Evolutionary conservation across 164 flowering plant species (phyloP), one percentile per base, ranked within the genome.

Genomic region (Aristolochia contorta): DNA sequence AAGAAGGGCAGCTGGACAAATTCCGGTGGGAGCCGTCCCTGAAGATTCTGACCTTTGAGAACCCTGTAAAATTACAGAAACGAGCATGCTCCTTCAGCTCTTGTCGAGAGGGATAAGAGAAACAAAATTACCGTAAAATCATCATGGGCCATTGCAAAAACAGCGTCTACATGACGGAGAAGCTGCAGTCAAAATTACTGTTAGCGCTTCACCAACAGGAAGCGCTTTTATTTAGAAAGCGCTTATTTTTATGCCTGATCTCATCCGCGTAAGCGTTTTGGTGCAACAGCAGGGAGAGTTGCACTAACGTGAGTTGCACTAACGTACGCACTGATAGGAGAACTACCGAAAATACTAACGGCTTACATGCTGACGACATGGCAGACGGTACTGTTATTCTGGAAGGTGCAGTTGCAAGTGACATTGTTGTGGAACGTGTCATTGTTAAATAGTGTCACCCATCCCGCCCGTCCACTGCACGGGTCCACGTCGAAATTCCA

Each of bases 11-110:
- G 96, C 59, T 76, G 76, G 24, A 58, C 72, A 9, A 91, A 69
- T 56, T 81, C 78, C 56, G 77, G 74, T 41, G 96, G 91, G 55
- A 88, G 88, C 51, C 71, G 59, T 2, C 96, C 96, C 12, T 82
- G 82, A 41, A 88, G 87, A 72, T 62, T 71, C 61, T 71, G 68
- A 48, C 37, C 18, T 19, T 59, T 67, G 33, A 71, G 65, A 15
- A 52, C 21, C 21, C 65, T 62, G 59, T 18, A 32, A 56, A 19
- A 19, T 15, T 37, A 37, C 43, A 37, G 43, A 37, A 37, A 37
- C 24, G 22, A 54, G 22, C 53, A 5, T 18, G 6, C 19, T 0
- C 53, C 14, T 18, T 6, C 2, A 5, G 5, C 1, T n/a, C 1
- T n/a, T n/a, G n/a, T n/a, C n/a, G n/a, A n/a, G n/a, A n/a, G n/a